phyloP scores from a whole-genome alignment of 495 filamentous ascomycete genomes.

The Aspergillus bertholletiae region DNA sequence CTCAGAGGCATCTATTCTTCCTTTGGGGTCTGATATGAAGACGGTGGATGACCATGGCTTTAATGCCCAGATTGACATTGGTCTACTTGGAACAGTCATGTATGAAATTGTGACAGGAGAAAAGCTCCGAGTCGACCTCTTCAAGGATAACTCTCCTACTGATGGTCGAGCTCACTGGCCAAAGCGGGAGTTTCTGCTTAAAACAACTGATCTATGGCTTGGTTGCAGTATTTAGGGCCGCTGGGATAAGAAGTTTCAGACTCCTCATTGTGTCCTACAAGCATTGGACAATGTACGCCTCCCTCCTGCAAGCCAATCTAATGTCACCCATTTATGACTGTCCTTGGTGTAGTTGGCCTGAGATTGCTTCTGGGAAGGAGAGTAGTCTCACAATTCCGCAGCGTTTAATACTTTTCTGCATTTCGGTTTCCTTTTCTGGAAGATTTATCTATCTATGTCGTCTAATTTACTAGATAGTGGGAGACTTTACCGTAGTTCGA shows the following conservation, averaged over 20 bases:
- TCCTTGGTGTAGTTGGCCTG: too few relatives aligned
- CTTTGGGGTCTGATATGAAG: slow-evolving; percentile 23
- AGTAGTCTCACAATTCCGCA: too few relatives aligned
- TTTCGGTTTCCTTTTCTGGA: too few relatives aligned
- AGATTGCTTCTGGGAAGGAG: too few relatives aligned
- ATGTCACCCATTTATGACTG: too few relatives aligned
- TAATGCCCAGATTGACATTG: slow-evolving; percentile 24
- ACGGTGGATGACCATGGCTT: slow-evolving; percentile 23
- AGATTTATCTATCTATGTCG: too few relatives aligned
- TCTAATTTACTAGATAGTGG: too few relatives aligned
- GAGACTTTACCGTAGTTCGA: too few relatives aligned
- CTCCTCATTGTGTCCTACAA: slow-evolving; percentile 15
- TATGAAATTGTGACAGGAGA: slow-evolving; percentile 26
- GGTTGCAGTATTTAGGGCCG: slow-evolving; percentile 27
- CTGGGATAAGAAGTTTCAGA: slow-evolving; percentile 24
- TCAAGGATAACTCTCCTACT: slow-evolving; percentile 16
- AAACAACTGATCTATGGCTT: slow-evolving; percentile 23
- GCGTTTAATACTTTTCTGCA: too few relatives aligned
- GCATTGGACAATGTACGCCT: too few relatives aligned
- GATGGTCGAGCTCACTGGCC: slow-evolving; percentile 21
- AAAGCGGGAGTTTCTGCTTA: slow-evolving; percentile 19
- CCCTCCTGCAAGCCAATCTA: too few relatives aligned
- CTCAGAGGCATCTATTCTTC: slow-evolving; percentile 22
- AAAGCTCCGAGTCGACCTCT: slow-evolving; percentile 27
- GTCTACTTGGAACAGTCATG: slow-evolving; percentile 25